Evolutionary conservation across 164 flowering plant genomes (phyloP).

Genomic region (Kingdonia uniflora): DNA sequence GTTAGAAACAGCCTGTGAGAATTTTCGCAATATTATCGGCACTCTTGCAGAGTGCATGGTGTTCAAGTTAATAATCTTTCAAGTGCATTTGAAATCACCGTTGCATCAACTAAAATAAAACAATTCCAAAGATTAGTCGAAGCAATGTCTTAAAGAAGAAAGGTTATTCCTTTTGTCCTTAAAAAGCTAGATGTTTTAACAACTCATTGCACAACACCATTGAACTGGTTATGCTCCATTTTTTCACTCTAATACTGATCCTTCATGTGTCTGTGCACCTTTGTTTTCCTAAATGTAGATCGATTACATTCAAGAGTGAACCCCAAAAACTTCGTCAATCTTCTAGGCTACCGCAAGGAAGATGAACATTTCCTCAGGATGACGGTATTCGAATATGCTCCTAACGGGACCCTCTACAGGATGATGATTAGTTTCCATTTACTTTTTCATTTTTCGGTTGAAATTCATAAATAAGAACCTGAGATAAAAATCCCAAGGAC

Average conservation of each 20-base stretch:
- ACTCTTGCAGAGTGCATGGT: slow-evolving; percentile 32
- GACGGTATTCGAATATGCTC: slow-evolving; percentile 97
- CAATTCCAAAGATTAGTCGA: slow-evolving; percentile 67
- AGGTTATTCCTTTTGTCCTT: too few species aligned
- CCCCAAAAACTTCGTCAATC: slow-evolving; percentile 93
- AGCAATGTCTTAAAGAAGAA: slow-evolving; percentile 51
- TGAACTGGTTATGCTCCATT: too few species aligned
- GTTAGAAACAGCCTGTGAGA: slow-evolving; percentile 91
- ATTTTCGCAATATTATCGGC: slow-evolving; percentile 81
- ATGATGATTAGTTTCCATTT: too few species aligned
- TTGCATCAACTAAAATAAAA: slow-evolving; percentile 39
- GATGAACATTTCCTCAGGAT: slow-evolving; percentile 73
- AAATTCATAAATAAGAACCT: too few species aligned
- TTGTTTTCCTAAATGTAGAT: slow-evolving; percentile 33
- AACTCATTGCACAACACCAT: too few species aligned
- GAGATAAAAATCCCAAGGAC: too few species aligned
- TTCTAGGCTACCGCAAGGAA: slow-evolving; percentile 87
- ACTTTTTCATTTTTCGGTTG: too few species aligned
- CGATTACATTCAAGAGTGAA: slow-evolving; percentile 71
- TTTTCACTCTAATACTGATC: too few species aligned
- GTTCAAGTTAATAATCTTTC: slow-evolving; percentile 91
- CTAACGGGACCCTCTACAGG: slow-evolving; percentile 71
- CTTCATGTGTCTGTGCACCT: background rate
- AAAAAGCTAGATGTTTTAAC: too few species aligned
- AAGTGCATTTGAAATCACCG: slow-evolving; percentile 93